Percentiles rank a stretch among this genome's conserved stretches.
Conservation (phyloP, 2,329 filamentous ascomycete genomes). For the Microsporum audouinii region DNA sequence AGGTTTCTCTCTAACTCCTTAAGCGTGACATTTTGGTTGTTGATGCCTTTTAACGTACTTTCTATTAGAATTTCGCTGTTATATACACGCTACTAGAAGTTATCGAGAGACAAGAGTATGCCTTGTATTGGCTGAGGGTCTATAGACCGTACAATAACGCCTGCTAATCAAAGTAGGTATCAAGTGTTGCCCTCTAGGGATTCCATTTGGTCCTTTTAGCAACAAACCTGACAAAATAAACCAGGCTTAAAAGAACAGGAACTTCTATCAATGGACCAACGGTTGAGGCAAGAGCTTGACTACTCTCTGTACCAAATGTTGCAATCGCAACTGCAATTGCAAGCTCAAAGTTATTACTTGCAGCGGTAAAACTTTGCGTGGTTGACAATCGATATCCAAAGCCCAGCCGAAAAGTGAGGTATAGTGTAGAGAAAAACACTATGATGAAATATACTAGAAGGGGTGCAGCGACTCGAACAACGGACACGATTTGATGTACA, state of each 20-base stretch:
- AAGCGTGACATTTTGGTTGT: no score
- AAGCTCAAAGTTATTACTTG: conserved; percentile 88
- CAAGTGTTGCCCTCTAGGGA: conserved; percentile 13
- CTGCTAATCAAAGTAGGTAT: no score
- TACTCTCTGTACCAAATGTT: conserved; percentile 63
- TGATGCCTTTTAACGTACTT: no score
- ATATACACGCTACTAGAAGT: no score
- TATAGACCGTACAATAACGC: no score
- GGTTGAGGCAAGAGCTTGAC: conserved; percentile 70
- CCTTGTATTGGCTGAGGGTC: no score
- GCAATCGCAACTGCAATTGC: conserved; percentile 81
- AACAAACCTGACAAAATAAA: conserved; percentile 57
- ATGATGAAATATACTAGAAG: conserved; percentile 68
- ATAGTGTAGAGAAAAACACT: conserved; percentile 61
- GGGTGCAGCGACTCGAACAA: conserved; percentile 69
- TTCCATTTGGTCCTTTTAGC: conserved; percentile 21
- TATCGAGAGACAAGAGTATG: no score
- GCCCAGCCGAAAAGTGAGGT: conserved; percentile 51
- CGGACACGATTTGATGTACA: conserved; percentile 71
- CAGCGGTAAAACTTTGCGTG: conserved; percentile 79
- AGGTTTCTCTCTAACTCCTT: no score
- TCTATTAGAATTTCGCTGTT: no score
- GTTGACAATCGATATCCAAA: conserved; percentile 59
- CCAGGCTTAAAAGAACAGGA: conserved; percentile 63
- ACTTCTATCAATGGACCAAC: conserved; percentile 82